phyloP scores from a whole-genome alignment of 2,329 filamentous ascomycete genomes.

The Penicillium capsulatum region DNA sequence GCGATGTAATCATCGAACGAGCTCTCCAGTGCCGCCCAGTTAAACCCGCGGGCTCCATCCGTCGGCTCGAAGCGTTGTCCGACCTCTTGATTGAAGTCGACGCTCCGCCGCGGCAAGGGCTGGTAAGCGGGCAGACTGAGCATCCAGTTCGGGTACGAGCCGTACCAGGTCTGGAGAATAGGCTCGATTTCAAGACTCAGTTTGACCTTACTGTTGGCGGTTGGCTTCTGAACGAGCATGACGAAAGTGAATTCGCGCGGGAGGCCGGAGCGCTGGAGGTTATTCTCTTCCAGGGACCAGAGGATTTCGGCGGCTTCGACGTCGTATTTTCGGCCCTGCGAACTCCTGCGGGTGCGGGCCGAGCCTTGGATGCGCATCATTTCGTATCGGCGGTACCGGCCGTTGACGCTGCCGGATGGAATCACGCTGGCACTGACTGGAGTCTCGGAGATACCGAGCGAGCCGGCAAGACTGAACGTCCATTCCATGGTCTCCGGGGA shows the following conservation, averaged over 20 bases:
- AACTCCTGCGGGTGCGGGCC: constrained; percentile 39
- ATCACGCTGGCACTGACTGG: constrained; percentile 43
- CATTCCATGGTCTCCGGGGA: constrained; percentile 48
- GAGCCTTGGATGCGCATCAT: constrained; percentile 52
- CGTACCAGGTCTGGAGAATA: constrained; percentile 39
- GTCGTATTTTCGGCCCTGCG: constrained; percentile 35
- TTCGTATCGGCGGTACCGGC: constrained; percentile 45
- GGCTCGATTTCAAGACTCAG: constrained; percentile 45
- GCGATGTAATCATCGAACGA: constrained; percentile 45
- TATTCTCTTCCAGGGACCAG: constrained; percentile 51
- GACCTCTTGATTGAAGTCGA: constrained; percentile 42
- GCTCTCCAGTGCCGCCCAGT: constrained; percentile 43
- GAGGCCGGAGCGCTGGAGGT: constrained; percentile 46
- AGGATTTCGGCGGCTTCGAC: constrained; percentile 46
- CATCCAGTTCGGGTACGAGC: constrained; percentile 42
- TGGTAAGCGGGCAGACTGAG: constrained; percentile 37
- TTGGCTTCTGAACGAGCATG: constrained; percentile 46
- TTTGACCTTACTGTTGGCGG: constrained; percentile 35
- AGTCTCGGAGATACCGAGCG: constrained; percentile 45
- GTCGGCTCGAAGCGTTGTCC: constrained; percentile 44
- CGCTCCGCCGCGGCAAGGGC: constrained; percentile 33
- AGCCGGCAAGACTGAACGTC: constrained; percentile 47
- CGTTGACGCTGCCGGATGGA: constrained; percentile 40
- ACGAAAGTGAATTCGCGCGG: constrained; percentile 52
- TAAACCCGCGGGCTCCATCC: constrained; percentile 38